These are phyloP conservation scores for Metschnikowia peoriensis DNA, from an alignment of 805 yeast species.

Conservation along the genomic window DNA sequence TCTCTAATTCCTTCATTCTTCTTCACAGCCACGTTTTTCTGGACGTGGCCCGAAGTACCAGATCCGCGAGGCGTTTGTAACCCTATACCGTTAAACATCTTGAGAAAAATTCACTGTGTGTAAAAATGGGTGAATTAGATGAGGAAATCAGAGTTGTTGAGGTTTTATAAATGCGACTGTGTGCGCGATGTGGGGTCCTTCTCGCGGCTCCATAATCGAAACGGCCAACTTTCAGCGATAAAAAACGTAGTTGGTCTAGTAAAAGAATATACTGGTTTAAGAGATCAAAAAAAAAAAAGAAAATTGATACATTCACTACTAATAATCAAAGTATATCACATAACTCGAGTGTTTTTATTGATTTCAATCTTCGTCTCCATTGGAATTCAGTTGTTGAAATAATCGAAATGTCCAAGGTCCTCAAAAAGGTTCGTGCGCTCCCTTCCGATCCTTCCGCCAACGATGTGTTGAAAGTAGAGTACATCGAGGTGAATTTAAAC, in stretches of 20 bases:
- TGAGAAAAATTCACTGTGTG: background rate
- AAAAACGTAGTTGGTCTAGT: no score
- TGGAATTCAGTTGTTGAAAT: background rate
- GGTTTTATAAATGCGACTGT: background rate
- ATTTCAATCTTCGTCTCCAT: no score
- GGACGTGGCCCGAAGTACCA: conserved; percentile 62
- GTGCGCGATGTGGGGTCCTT: background rate
- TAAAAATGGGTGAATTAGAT: background rate
- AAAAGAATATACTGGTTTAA: no score
- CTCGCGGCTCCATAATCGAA: no score
- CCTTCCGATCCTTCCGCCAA: conserved; percentile 32
- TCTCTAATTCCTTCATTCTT: conserved; percentile 30
- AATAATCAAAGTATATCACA: no score
- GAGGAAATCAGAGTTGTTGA: background rate
- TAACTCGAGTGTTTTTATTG: no score
- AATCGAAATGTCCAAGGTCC: conserved; percentile 22
- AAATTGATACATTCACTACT: no score
- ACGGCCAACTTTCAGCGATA: no score
- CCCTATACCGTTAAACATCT: conserved; percentile 52
- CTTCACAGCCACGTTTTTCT: conserved; percentile 38
- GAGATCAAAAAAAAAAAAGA: no score
- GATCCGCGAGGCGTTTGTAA: conserved; percentile 57
- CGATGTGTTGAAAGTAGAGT: conserved; percentile 35
- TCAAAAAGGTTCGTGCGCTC: conserved; percentile 29
- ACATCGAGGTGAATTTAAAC: conserved; percentile 37